Conservation (phyloP, 768 basidiomycete species). For the Russula dissimulans region DNA sequence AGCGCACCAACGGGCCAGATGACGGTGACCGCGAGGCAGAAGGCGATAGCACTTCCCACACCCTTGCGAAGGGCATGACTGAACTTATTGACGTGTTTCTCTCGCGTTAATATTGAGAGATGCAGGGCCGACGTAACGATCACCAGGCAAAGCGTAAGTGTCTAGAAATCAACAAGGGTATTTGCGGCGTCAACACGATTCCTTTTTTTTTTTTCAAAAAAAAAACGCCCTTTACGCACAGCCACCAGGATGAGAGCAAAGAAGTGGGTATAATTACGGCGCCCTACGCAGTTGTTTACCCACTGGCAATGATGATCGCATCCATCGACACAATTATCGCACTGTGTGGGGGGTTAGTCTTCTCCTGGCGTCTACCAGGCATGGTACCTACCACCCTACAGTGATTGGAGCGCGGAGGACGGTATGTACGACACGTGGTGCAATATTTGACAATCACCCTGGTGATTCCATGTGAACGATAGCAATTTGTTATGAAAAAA, state of each 20-base stretch:
- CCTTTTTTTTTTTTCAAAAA: not conserved
- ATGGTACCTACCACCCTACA: conserved; percentile 71
- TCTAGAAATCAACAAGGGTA: conserved; percentile 33
- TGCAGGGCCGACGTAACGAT: conserved; percentile 81
- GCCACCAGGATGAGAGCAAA: conserved; percentile 71
- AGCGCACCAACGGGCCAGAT: conserved; percentile 81
- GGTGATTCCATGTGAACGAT: conserved; percentile 7
- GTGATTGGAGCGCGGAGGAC: conserved; percentile 90
- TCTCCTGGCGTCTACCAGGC: not conserved
- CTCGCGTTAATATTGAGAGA: conserved; percentile 54
- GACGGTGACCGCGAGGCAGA: conserved; percentile 58
- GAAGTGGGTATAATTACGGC: conserved; percentile 93
- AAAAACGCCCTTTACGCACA: conserved; percentile 36
- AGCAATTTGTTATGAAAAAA: not conserved
- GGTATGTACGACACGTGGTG: conserved; percentile 84
- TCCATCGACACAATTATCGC: conserved; percentile 94
- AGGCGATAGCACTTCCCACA: conserved; percentile 74
- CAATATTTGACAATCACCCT: conserved; percentile 93
- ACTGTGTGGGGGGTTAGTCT: conserved; percentile 36
- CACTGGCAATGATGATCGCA: conserved; percentile 90
- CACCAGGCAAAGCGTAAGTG: conserved; percentile 63
- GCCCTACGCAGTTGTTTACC: conserved; percentile 94
- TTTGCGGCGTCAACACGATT: conserved; percentile 3
- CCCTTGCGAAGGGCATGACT: conserved; percentile 39
- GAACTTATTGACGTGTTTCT: conserved; percentile 38